Evolutionary conservation across 176 grass and related monocot genomes (phyloP).

Genomic region (Bromus sterilis): DNA sequence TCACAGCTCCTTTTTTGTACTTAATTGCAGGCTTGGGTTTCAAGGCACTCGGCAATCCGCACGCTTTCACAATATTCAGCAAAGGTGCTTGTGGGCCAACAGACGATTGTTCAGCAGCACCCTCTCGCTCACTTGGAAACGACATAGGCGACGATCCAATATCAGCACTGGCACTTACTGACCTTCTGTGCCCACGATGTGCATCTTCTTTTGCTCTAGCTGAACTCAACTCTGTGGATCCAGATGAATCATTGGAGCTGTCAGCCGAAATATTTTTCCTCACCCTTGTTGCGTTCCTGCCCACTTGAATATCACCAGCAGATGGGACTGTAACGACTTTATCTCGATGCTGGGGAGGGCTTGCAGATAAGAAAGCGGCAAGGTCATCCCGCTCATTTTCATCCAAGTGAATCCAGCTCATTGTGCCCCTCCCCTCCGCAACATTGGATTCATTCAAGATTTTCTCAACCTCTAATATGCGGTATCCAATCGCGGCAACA

Average conservation of each 20-base stretch:
- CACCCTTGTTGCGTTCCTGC: conserved; percentile 28
- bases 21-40: conserved; percentile 57
- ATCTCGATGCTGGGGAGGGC: conserved; percentile 24
- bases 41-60: conserved; percentile 41
- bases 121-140: conserved; percentile 57
- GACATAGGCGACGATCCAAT: conserved; percentile 60
- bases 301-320: conserved; percentile 25
- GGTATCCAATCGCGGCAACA: conserved; percentile 49
- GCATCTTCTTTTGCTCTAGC: conserved; percentile 31
- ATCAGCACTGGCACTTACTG: conserved; percentile 65
- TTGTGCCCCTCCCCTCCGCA: conserved; percentile 17
- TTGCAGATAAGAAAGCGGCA: conserved; percentile 55
- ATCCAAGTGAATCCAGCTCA: conserved; percentile 73
- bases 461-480: conserved; percentile 68
- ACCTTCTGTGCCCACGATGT: conserved; percentile 40
- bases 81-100: conserved; percentile 33
- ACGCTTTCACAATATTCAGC: conserved; percentile 51
- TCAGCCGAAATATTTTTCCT: conserved; percentile 52
- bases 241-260: conserved; percentile 44
- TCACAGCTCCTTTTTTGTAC: conserved; percentile 57
- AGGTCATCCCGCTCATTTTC: conserved; percentile 71
- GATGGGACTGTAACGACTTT: conserved; percentile 31
- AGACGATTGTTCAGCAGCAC: conserved; percentile 41
- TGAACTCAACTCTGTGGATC: conserved; percentile 36
- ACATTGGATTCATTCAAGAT: conserved; percentile 50